A percentile compares a stretch with the other conserved stretches of the same genome.
These are phyloP conservation scores for Chalciporus chontae DNA, from an alignment of 768 basidiomycete species.

Conservation along the genomic window DNA sequence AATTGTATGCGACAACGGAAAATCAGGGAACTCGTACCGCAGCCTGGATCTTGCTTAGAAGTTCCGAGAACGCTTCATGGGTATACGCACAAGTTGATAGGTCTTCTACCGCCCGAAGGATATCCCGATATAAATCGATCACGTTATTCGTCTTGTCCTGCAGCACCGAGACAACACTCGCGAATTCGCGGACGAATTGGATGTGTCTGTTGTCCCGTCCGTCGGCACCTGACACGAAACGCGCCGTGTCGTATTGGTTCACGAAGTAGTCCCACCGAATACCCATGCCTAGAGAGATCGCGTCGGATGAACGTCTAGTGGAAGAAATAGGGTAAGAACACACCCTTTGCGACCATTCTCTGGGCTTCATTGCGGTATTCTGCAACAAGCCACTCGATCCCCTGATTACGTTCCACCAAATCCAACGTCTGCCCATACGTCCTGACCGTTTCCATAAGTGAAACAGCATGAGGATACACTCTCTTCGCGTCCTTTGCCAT, in stretches of 20 bases:
- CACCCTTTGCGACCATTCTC: conserved; percentile 88
- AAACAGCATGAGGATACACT: conserved; percentile 97
- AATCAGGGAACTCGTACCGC: conserved; percentile 48
- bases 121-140: conserved; percentile 87
- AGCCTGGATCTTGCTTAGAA: conserved; percentile 77
- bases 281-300: conserved; percentile 68
- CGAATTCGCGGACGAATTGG: conserved; percentile 93
- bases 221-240: conserved; percentile 72
- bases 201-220: conserved; percentile 84
- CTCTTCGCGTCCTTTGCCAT: conserved; percentile 99
- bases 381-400: conserved; percentile 91
- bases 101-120: conserved; percentile 81
- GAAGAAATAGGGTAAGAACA: conserved; percentile 17
- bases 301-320: background rate
- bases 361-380: conserved; percentile 93
- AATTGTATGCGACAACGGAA: too few relatives aligned
- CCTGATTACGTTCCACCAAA: conserved; percentile 85
- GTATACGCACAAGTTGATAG: conserved; percentile 85
- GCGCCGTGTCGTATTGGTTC: conserved; percentile 83
- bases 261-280: conserved; percentile 98
- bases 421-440: conserved; percentile 96
- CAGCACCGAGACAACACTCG: conserved; percentile 85
- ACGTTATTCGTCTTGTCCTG: conserved; percentile 97
- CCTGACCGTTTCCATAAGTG: conserved; percentile 97
- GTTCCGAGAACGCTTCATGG: conserved; percentile 73